These are phyloP conservation scores for Coemansia sp. DNA, from an alignment of 192 early-diverging fungal genomes.

Conservation along the genomic window DNA sequence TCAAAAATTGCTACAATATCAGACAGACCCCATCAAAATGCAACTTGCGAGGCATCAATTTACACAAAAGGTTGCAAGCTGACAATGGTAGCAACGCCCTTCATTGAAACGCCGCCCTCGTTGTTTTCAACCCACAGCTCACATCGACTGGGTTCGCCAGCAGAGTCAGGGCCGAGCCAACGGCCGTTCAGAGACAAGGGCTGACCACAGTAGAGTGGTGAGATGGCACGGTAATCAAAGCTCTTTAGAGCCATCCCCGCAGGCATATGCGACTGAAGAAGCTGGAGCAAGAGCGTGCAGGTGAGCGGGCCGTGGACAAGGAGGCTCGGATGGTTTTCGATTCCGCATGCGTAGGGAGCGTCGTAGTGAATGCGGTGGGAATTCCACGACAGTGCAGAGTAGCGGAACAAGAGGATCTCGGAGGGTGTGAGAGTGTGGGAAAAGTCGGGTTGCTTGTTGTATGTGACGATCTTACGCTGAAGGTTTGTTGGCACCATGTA, in stretches of 20 bases:
- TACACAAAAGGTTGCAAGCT: conserved; percentile 7
- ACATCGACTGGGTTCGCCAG: conserved; percentile 41
- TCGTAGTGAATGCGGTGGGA: conserved; percentile 91
- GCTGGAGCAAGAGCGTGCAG: conserved; percentile 72
- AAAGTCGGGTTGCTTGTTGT: conserved; percentile 65
- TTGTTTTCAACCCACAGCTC: conserved; percentile 75
- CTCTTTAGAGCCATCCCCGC: conserved; percentile 50
- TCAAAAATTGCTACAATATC: neutral
- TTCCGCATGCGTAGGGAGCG: conserved; percentile 63
- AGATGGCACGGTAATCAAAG: conserved; percentile 73
- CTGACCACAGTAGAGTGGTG: conserved; percentile 66
- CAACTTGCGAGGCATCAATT: no score
- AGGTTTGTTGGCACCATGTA: conserved; percentile 58
- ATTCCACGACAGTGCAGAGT: conserved; percentile 91
- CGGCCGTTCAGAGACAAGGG: conserved; percentile 59
- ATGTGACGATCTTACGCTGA: conserved; percentile 39
- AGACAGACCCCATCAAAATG: no score
- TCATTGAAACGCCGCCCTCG: conserved; percentile 71
- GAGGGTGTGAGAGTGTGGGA: conserved; percentile 60
- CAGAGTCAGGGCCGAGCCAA: conserved; percentile 30
- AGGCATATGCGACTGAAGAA: conserved; percentile 58
- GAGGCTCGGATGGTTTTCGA: conserved; percentile 71
- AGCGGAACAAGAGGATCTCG: conserved; percentile 78
- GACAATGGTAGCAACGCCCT: conserved; percentile 60
- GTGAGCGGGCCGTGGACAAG: conserved; percentile 83